A percentile compares a stretch with the other conserved stretches of the same genome.
phyloP scores from a whole-genome alignment of 139 green algal genomes.

The Penium margaritaceum region DNA sequence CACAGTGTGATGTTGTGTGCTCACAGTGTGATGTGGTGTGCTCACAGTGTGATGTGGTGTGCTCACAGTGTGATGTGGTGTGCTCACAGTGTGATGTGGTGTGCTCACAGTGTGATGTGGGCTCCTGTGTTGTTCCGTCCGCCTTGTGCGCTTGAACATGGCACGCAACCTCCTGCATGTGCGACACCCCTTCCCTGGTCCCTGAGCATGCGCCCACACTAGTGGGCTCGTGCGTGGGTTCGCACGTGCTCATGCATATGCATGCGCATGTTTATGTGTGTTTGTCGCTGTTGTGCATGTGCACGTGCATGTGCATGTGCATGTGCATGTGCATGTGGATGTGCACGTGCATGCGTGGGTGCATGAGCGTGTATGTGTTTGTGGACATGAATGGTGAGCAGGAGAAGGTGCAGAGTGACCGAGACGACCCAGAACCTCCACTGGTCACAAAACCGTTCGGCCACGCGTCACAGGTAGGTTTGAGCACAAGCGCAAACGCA shows the following conservation, averaged over 20 bases:
- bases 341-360: not conserved
- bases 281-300: not conserved
- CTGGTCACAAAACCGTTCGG: conserved; percentile 47
- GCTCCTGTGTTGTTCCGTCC: not conserved
- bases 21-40: too few species aligned
- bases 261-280: not conserved
- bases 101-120: not conserved
- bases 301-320: not conserved
- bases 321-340: not conserved
- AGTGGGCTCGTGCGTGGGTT: not conserved
- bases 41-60: too few species aligned
- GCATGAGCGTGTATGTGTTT: not conserved
- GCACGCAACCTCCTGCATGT: not conserved
- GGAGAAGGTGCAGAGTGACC: conserved; percentile 30
- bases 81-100: too few species aligned
- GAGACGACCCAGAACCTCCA: conserved; percentile 43
- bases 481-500: too few species aligned
- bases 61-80: too few species aligned
- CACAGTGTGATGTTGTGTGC: too few species aligned
- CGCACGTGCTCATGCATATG: not conserved
- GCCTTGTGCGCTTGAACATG: not conserved
- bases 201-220: not conserved
- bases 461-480: conserved; percentile 45
- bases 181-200: not conserved
- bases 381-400: too few species aligned